Evolutionary conservation across 768 basidiomycete species (phyloP), one percentile per base, ranked within the genome.

Genomic region (Lentinula lateritia): DNA sequence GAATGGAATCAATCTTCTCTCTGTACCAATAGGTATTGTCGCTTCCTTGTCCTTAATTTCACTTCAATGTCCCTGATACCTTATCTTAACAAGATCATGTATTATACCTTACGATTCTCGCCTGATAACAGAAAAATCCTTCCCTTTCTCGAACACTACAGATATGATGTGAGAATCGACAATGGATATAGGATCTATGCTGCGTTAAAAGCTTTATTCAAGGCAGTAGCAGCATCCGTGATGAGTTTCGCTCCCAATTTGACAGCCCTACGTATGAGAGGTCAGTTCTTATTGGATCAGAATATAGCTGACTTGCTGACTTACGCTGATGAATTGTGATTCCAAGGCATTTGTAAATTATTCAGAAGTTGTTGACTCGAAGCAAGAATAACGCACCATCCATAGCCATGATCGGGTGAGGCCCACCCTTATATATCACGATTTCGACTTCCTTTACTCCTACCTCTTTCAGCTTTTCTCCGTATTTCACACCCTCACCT

Each of bases 331-430:
- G 46, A 46, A 28, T 28, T 28, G 2, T 28, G 3, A 28, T 41
- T 45, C 36, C 18, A 52, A 50, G 18, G 12, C 54, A n/a, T 58
- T 23, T 59, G 7, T 10, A 10, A 13, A 50, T 9, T 34, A 2
- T 57, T 39, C 48, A 52, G 58, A 62, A 20, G 39, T 54, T 15
- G 39, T 54, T 15, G 50, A 50, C 20, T 50, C 18, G 10, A 23
- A 12, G 28, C 5, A 15, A 28, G 18, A 48, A 52, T 2, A 53
- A 70, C 85, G 63, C 63, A 86, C 85, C 86, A 62, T 89, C 88
- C 87, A 90, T 88, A 6, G 83, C 85, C 81, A 90, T 83, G 46
- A 88, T 82, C 0, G 83, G 87, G 74, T 90, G 88, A 34, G 89
- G 89, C 4, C 83, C 86, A 10, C 79, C 80, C 65, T 81, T 76